Percentiles rank a stretch among this genome's conserved stretches.
Conservation (phyloP, 169 alveolate genomes). For the Plasmodium reichenowi region DNA sequence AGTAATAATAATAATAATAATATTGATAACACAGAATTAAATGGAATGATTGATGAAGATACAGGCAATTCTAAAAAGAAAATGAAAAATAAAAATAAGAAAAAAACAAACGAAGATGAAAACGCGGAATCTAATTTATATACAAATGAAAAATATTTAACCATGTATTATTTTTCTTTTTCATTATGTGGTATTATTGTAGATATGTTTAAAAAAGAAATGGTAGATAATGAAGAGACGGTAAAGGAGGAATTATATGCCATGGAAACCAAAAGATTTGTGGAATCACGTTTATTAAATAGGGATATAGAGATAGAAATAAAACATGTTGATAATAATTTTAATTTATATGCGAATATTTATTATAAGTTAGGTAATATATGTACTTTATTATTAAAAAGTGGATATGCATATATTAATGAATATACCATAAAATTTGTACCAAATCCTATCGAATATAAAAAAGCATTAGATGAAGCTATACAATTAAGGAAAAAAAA, state of each 20-base stretch:
- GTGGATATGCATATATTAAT: conserved; percentile 75
- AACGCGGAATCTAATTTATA: neutral
- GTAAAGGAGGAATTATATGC: conserved; percentile 70
- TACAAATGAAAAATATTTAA: conserved; percentile 22
- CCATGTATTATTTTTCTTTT: conserved; percentile 73
- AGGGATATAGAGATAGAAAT: conserved; percentile 70
- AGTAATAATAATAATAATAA: neutral
- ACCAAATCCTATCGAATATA: conserved; percentile 60
- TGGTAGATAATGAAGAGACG: conserved; percentile 55
- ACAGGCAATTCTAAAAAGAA: neutral
- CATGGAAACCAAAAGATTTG: conserved; percentile 69
- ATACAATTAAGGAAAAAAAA: conserved; percentile 56
- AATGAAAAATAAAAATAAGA: conserved; percentile 4
- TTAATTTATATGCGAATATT: conserved; percentile 58
- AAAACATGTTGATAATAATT: conserved; percentile 59
- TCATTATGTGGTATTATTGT: conserved; percentile 63
- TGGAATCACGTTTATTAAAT: conserved; percentile 53
- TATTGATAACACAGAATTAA: too few species aligned
- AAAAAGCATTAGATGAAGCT: conserved; percentile 68
- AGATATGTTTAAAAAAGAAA: conserved; percentile 74
- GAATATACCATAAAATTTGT: conserved; percentile 71
- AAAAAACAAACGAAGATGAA: neutral
- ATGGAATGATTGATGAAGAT: neutral
- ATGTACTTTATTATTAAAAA: conserved; percentile 49
- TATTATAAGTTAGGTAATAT: conserved; percentile 69